Conservation (phyloP, 768 basidiomycete genomes). For the Boletus fagicola region DNA sequence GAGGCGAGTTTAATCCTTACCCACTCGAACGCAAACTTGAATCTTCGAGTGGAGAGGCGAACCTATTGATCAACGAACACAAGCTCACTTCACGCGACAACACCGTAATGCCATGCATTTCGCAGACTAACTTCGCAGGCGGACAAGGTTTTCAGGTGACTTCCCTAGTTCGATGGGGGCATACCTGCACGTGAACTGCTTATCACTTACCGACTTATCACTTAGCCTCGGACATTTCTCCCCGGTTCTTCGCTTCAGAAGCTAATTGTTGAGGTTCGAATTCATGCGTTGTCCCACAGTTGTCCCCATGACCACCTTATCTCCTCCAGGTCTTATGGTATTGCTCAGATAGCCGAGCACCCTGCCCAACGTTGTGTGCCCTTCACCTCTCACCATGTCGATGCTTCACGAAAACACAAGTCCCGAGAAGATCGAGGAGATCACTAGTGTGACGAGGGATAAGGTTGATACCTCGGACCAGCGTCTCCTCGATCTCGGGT, state of each 20-base stretch:
- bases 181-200: not conserved
- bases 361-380: not conserved
- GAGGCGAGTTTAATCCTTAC: not conserved
- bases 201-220: slow-evolving; percentile 4
- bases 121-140: not conserved
- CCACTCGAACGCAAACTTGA: not conserved
- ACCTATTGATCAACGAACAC: not conserved
- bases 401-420: not conserved
- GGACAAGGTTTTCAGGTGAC: not conserved
- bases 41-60: not conserved
- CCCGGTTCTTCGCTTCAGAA: not conserved
- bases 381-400: slow-evolving; percentile 7
- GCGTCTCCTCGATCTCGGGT: slow-evolving; percentile 50
- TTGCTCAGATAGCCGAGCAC: not conserved
- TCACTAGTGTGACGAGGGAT: not conserved
- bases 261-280: not conserved
- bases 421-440: slow-evolving; percentile 17
- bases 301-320: slow-evolving; percentile 9
- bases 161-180: not conserved
- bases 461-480: slow-evolving; percentile 32
- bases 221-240: not conserved
- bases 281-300: slow-evolving; percentile 10
- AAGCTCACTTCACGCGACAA: not conserved
- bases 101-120: not conserved
- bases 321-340: not conserved